Percentiles rank a stretch among this genome's conserved stretches.
These are phyloP conservation scores for Dactylellina cionopaga DNA, from an alignment of 2,329 filamentous ascomycete genomes.

Conservation along the genomic window DNA sequence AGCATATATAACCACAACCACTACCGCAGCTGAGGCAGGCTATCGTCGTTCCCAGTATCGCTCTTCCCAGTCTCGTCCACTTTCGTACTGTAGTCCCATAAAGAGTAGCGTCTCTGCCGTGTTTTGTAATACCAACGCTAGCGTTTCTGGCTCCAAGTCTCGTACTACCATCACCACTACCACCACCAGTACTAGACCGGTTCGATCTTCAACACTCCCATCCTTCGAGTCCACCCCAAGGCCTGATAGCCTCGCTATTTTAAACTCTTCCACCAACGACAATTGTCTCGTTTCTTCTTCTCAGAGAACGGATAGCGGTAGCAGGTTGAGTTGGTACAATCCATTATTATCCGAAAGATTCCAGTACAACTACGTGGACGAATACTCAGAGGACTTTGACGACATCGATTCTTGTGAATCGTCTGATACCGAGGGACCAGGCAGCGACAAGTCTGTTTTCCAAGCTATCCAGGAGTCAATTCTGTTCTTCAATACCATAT, in stretches of 20 bases:
- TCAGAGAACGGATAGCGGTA: constrained; percentile 34
- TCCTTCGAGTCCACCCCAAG: constrained; percentile 25
- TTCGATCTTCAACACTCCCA: constrained; percentile 20
- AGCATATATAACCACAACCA: constrained; percentile 36
- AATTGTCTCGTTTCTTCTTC: constrained; percentile 29
- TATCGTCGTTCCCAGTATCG: constrained; percentile 49
- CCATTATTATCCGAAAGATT: constrained; percentile 45
- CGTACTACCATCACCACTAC: constrained; percentile 8
- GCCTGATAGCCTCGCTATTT: constrained; percentile 12
- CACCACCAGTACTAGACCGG: constrained; percentile 11
- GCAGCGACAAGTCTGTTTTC: constrained; percentile 28
- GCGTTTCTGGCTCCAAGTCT: constrained; percentile 26
- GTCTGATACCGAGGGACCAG: constrained; percentile 43
- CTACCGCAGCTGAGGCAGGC: constrained; percentile 12
- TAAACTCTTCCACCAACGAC: background rate
- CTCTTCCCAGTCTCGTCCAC: constrained; percentile 29
- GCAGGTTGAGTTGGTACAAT: constrained; percentile 46
- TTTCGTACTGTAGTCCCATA: constrained; percentile 35
- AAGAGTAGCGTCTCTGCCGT: constrained; percentile 28
- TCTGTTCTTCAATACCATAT: constrained; percentile 49
- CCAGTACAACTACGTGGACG: constrained; percentile 41
- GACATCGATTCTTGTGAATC: constrained; percentile 41
- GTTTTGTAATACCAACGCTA: constrained; percentile 33
- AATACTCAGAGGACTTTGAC: constrained; percentile 23
- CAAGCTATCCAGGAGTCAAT: constrained; percentile 50